A percentile compares a stretch with the other conserved stretches of the same genome.
Conservation (phyloP, 208 protist genomes). For the Leishmania arabica region DNA sequence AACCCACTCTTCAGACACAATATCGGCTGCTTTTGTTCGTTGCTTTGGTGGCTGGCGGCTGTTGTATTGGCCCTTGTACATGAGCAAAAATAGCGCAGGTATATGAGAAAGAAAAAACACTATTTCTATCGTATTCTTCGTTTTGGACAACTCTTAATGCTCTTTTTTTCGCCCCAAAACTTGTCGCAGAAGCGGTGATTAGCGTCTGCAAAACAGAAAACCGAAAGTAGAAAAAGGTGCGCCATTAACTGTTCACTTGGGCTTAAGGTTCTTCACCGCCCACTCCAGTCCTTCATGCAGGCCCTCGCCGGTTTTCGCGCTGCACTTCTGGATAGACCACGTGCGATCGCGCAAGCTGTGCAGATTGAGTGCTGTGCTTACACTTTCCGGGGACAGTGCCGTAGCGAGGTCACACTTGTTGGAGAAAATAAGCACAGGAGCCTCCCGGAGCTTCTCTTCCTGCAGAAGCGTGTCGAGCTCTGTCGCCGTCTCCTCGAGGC, state of each 20-base stretch:
- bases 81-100: constrained; percentile 13
- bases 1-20: background rate
- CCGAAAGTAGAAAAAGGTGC: constrained; percentile 24
- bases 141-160: background rate
- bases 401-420: constrained; percentile 98
- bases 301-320: constrained; percentile 89
- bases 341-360: constrained; percentile 88
- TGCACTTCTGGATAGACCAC: constrained; percentile 94
- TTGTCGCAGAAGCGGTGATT: background rate
- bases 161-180: background rate
- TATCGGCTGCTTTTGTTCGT: background rate
- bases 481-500: constrained; percentile 93
- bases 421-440: constrained; percentile 96
- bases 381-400: constrained; percentile 80
- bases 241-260: constrained; percentile 11
- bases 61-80: constrained; percentile 6
- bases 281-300: constrained; percentile 90
- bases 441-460: constrained; percentile 94
- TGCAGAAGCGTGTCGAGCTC: constrained; percentile 94
- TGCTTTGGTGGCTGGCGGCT: background rate
- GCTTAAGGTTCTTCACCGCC: constrained; percentile 86
- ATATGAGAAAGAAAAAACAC: constrained; percentile 2
- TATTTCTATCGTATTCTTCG: constrained; percentile 15
- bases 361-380: constrained; percentile 85
- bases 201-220: constrained; percentile 13